Conservation (phyloP, 2,329 filamentous ascomycete species). For the Mariannaea sp. region DNA sequence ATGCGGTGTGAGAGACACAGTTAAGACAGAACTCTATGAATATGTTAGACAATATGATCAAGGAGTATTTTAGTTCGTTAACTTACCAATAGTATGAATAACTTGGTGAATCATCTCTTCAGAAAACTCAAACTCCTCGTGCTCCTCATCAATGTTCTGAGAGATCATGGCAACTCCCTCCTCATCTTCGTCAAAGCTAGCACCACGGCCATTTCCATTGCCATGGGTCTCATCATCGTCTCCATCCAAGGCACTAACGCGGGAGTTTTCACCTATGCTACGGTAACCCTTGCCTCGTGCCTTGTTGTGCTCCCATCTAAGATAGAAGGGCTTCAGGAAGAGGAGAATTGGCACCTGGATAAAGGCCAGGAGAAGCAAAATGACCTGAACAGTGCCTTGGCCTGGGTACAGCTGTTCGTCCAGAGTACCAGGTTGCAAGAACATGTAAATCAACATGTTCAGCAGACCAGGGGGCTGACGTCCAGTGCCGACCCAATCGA, state of each 20-base stretch:
- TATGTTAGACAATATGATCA: conserved; percentile 36
- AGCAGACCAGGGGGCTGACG: conserved; percentile 81
- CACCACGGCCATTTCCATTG: conserved; percentile 65
- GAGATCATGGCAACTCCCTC: conserved; percentile 89
- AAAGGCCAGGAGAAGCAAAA: conserved; percentile 81
- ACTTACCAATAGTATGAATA: conserved; percentile 95
- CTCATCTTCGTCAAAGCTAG: conserved; percentile 67
- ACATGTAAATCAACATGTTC: conserved; percentile 99
- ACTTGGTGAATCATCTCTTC: conserved; percentile 99
- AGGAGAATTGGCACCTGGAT: conserved; percentile 87
- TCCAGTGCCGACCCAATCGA: conserved; percentile 74
- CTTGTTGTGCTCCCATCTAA: conserved; percentile 90
- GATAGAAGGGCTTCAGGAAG: conserved; percentile 94
- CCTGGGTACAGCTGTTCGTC: conserved; percentile 78
- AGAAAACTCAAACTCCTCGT: conserved; percentile 96
- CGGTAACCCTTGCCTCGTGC: conserved; percentile 88
- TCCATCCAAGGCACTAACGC: conserved; percentile 87
- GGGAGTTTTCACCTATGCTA: conserved; percentile 85
- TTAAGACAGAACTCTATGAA: conserved; percentile 91
- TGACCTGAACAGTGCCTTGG: conserved; percentile 75
- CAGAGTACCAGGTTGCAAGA: conserved; percentile 79
- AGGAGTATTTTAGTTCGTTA: neutral
- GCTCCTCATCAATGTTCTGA: conserved; percentile 81
- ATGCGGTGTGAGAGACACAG: conserved; percentile 98
- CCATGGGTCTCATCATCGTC: conserved; percentile 70